A percentile compares a stretch with the other conserved stretches of the same genome.
Evolutionary conservation across 106 monocot genomes (phyloP).

Genomic region (Triglochin maritima): DNA sequence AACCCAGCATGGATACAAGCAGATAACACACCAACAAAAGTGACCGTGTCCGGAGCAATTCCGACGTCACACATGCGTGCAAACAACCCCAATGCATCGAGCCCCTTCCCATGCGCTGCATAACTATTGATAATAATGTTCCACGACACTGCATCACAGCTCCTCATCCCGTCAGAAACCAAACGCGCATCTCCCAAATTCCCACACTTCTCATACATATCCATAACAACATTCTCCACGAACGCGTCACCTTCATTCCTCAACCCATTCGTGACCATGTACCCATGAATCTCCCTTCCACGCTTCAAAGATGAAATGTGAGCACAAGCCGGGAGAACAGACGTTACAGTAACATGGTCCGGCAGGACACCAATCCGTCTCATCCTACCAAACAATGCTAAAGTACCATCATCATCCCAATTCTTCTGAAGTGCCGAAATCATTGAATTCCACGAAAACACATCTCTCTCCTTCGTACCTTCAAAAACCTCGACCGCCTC

Average conservation of each 20-base stretch:
- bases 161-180: conserved; percentile 33
- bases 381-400: conserved; percentile 43
- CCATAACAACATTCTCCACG: conserved; percentile 50
- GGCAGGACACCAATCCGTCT: conserved; percentile 16
- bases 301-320: conserved; percentile 40
- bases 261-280: conserved; percentile 36
- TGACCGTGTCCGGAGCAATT: conserved; percentile 46
- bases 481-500: conserved; percentile 49
- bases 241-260: conserved; percentile 20
- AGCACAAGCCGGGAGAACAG: conserved; percentile 58
- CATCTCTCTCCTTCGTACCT: conserved; percentile 33
- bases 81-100: conserved; percentile 46
- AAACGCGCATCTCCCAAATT: conserved; percentile 17
- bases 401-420: conserved; percentile 26
- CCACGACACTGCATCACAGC: conserved; percentile 48
- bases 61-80: conserved; percentile 22
- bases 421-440: conserved; percentile 30
- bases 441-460: conserved; percentile 76
- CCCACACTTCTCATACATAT: conserved; percentile 83
- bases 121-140: conserved; percentile 67
- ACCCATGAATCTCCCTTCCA: conserved; percentile 49
- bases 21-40: conserved; percentile 49
- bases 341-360: conserved; percentile 47
- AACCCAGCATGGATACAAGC: conserved; percentile 72
- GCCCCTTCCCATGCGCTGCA: conserved; percentile 43